Evolutionary conservation across 108 stramenopile species (phyloP), one percentile per base, ranked within the genome.

Genomic region (Fragilaria crotonensis): DNA sequence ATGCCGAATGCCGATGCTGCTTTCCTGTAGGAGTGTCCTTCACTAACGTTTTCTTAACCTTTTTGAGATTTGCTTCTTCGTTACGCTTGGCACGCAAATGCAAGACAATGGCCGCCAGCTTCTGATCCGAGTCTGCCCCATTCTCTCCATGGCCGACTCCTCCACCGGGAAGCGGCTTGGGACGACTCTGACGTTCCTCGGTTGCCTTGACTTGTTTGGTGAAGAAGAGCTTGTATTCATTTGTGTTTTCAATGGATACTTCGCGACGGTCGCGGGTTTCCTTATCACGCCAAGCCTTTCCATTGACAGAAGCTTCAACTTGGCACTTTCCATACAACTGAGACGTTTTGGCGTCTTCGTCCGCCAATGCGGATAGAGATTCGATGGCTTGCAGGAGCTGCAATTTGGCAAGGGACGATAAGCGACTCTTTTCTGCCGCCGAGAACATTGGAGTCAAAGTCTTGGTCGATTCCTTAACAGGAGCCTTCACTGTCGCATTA

Each of bases 121-220:
- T 41, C 11, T 41, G 36, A 41, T 41, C 36, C n/a, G n/a, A n/a
- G n/a, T n/a, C n/a, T n/a, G n/a, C n/a, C n/a, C n/a, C n/a, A n/a
- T n/a, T n/a, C n/a, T n/a, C n/a, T n/a, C n/a, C n/a, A n/a, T n/a
- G n/a, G n/a, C n/a, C n/a, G n/a, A n/a, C n/a, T n/a, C 72, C 75
- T 23, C 77, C 81, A 64, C 77, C 81, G 0, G 77, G 77, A 33
- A 66, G 45, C 14, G 77, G 81, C 54, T 71, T 81, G 58, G 80
- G 80, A 25, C 80, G 66, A 2, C 65, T 49, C 56, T 68, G 66
- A 5, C 63, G 63, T 41, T 81, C 75, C 30, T 76, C 75, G 50
- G 68, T 46, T 47, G 68, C 44, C 26, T 76, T 54, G 18, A 52
- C 52, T 22, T 61, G 32, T 21, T n/a, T 25, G 30, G 65, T 58